phyloP scores from a whole-genome alignment of 2,329 filamentous ascomycete genomes.

The Knufia petricola region DNA sequence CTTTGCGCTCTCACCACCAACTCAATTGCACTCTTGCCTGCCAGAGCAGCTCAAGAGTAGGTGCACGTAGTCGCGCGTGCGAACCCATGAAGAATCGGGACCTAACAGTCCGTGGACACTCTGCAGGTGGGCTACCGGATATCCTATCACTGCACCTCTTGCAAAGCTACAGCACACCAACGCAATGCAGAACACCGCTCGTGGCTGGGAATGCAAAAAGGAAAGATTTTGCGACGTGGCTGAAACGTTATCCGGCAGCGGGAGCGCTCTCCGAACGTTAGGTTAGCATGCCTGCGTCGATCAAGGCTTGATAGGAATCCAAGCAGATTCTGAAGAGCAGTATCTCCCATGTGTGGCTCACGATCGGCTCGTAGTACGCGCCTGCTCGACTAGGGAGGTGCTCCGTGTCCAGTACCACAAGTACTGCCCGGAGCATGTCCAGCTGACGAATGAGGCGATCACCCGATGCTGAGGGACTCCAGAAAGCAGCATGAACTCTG shows the following conservation, averaged over 20 bases:
- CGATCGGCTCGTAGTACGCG: not conserved
- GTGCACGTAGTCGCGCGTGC: no score
- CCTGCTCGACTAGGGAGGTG: not conserved
- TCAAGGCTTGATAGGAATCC: not conserved
- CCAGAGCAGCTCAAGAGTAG: no score
- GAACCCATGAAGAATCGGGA: no score
- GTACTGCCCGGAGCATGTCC: no score
- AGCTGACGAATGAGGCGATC: no score
- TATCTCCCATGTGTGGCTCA: not conserved
- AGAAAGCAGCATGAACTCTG: not conserved
- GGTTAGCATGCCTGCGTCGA: not conserved
- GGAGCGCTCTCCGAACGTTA: not conserved
- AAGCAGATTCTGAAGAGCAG: not conserved
- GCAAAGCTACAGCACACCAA: not conserved
- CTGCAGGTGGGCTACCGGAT: not conserved
- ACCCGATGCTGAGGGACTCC: no score
- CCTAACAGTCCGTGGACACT: not conserved
- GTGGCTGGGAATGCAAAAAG: not conserved
- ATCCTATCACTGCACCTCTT: not conserved
- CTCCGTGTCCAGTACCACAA: not conserved
- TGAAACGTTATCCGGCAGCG: not conserved
- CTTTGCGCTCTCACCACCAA: no score
- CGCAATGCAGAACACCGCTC: not conserved
- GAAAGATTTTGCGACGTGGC: not conserved
- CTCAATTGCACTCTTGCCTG: no score